Evolutionary conservation across 805 yeast species (phyloP), one percentile per base, ranked within the genome.

Genomic region (Isabelozyma rhagii): DNA sequence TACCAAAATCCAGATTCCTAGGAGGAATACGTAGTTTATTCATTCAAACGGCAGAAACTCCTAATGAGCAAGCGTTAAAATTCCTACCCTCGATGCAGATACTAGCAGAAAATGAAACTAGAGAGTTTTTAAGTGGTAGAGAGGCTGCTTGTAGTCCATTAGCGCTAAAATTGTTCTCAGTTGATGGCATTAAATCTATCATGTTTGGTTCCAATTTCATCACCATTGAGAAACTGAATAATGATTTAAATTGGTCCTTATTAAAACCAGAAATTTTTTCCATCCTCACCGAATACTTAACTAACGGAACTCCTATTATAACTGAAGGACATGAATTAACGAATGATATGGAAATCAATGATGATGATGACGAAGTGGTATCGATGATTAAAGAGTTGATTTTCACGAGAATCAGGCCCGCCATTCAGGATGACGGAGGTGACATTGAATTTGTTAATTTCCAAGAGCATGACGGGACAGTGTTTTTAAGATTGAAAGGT

Each of bases 141-240:
- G 94, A 89, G 54, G 93, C 96, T 0, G 71, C 74, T 5, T 74
- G 80, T 43, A 85, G 93, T 4, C 96, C 96, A 5, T 67, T 89
- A 47, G 96, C 96, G 1, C 72, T 87, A 51, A 85, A 84, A 63
- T 71, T 89, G 45, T 85, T 89, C 58, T 75, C 84, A 7, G 74
- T 89, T 3, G 94, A 89, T 58, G 96, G 96, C 4, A 80, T 90
- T 39, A 77, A 77, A 42, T 78, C 90, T 1, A 82, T 90, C 47
- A 79, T 90, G 85, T 83, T 88, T 61, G 97, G 97, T 2, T 75
- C 85, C 4, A 85, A 90, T 66, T 90, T 91, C 66, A 85, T 90
- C 53, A 90, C 97, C 0, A 80, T 90, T 14, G 93, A 87, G 60
- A 89, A 89, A 65, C 62, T 66, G 17, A 59, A 67, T 31, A 65